phyloP scores from a whole-genome alignment of 169 alveolate species.

The Cyclospora cayetanensis region DNA sequence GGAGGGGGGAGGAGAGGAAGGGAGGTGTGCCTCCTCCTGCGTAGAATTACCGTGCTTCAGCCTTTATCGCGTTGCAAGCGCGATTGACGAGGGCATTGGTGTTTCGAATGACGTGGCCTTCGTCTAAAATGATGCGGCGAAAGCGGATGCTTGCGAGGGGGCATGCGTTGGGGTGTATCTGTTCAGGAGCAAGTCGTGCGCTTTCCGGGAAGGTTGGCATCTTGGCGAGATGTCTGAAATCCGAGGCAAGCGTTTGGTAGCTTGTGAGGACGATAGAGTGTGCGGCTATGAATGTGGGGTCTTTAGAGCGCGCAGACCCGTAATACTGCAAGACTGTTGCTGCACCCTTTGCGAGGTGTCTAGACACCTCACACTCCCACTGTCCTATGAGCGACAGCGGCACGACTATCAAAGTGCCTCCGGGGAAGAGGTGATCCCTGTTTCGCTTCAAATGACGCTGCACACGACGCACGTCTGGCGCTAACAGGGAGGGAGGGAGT shows the following conservation, averaged over 20 bases:
- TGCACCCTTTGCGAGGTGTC: slow-evolving; percentile 78
- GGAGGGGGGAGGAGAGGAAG: not conserved
- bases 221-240: slow-evolving; percentile 72
- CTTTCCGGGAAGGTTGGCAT: not conserved
- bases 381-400: slow-evolving; percentile 83
- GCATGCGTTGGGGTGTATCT: slow-evolving; percentile 20
- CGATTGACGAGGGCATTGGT: slow-evolving; percentile 82
- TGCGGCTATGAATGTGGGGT: slow-evolving; percentile 73
- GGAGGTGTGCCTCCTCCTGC: not conserved
- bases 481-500: slow-evolving; percentile 10
- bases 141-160: slow-evolving; percentile 83
- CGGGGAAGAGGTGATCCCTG: slow-evolving; percentile 63
- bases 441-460: slow-evolving; percentile 30
- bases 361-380: slow-evolving; percentile 83
- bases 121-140: slow-evolving; percentile 90
- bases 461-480: slow-evolving; percentile 17
- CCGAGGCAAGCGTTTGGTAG: slow-evolving; percentile 85
- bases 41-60: slow-evolving; percentile 75
- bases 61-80: slow-evolving; percentile 86
- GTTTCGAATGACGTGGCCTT: slow-evolving; percentile 91
- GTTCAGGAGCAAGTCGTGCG: not conserved
- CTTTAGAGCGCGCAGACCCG: slow-evolving; percentile 73
- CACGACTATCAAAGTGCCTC: slow-evolving; percentile 85
- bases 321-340: slow-evolving; percentile 76
- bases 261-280: slow-evolving; percentile 85